Evolutionary conservation across 1,284 basidiomycete species (phyloP), one percentile per base, ranked within the genome.

Genomic region (Exobasidium rhododendri): DNA sequence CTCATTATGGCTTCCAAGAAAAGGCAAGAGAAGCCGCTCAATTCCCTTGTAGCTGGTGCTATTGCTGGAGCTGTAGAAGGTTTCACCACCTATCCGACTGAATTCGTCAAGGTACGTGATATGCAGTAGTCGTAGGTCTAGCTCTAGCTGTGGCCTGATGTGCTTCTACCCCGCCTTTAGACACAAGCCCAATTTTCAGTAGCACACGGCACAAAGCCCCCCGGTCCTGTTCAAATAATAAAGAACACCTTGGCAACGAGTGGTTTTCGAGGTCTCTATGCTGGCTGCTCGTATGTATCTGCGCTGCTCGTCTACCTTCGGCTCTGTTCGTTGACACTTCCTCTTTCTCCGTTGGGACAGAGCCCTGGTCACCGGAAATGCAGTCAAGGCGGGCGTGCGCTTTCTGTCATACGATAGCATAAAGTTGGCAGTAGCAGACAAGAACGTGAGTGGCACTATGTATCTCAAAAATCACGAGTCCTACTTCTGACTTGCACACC

Each of bases 341-440:
- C n/a, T n/a, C n/a, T n/a, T n/a, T n/a, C n/a, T n/a, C n/a, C n/a
- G n/a, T n/a, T n/a, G n/a, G n/a, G 7, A 40, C 7, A 62, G 64
- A 11, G 68, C 68, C 10, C 62, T 70, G 49, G 68, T 70, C 0
- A 55, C 63, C 0, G 68, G 68, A 28, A 70, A 70, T 52, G 67
- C 68, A 29, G 63, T 61, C 50, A 70, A 70, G 54, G 94, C 94
- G 1, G 94, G 92, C 4, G 93, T 97, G 44, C 85, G 94, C 35
- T 97, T 97, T 81, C 85, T 94, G 58, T 90, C 88, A 68, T 97
- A 97, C 81, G 93, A 96, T 77, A 85, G 89, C 77, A 94, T 94
- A 83, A 97, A 97, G 82, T 82, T 83, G 49, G 60, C 60, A n/a
- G 60, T 62, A 11, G 60, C 60, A 1, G 60, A 62, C 31, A 61